phyloP scores from a whole-genome alignment of 768 basidiomycete genomes.

The Suillus occidentalis region DNA sequence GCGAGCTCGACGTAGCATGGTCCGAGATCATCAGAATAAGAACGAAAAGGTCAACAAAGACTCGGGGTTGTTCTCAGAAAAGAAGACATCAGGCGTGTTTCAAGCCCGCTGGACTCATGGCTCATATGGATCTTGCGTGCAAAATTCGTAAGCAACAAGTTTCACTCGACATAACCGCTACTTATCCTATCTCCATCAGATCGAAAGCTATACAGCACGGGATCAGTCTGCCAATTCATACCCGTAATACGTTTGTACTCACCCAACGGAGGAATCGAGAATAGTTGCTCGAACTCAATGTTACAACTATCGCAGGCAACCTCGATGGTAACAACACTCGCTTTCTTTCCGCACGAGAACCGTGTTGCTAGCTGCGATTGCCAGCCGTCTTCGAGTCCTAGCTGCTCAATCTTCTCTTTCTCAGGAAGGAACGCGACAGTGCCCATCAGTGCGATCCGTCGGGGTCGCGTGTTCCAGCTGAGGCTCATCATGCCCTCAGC shows the following conservation, averaged over 20 bases:
- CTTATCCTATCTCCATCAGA: background rate
- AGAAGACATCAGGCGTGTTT: no score
- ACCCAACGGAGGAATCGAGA: slow-evolving; percentile 19
- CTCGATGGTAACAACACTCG: slow-evolving; percentile 12
- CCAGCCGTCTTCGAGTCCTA: slow-evolving; percentile 7
- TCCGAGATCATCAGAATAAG: no score
- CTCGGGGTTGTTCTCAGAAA: no score
- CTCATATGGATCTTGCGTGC: no score
- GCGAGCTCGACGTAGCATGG: no score
- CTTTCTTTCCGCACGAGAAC: slow-evolving; percentile 12
- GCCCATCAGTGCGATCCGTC: slow-evolving; percentile 13
- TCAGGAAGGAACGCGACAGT: slow-evolving; percentile 12
- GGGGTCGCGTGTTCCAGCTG: slow-evolving; percentile 18
- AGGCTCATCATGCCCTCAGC: slow-evolving; percentile 4
- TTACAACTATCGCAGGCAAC: slow-evolving; percentile 14
- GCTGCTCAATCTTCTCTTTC: slow-evolving; percentile 6
- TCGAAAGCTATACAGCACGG: background rate
- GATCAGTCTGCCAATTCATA: background rate
- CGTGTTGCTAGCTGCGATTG: slow-evolving; percentile 8
- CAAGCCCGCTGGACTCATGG: no score
- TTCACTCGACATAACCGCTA: no score
- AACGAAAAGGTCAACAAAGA: no score
- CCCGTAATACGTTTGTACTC: background rate
- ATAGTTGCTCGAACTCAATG: slow-evolving; percentile 18
- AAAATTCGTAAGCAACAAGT: no score